Base-by-base conservation (phyloP, 1,284 basidiomycete genomes). In the Sporisorium exsertum region DNA sequence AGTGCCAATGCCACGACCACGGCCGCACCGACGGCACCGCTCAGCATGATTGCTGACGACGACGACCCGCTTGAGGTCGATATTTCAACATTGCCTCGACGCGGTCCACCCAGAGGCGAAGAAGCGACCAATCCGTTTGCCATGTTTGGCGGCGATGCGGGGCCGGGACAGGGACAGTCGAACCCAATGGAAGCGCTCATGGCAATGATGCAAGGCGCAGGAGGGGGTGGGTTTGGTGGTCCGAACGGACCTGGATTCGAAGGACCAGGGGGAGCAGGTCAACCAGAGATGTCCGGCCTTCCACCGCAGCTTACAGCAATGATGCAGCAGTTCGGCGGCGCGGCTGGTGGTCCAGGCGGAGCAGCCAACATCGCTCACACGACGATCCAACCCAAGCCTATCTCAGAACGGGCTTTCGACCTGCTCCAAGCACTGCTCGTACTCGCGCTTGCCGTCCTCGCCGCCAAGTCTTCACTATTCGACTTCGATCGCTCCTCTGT, bases 51-150 rank as follows among this genome's bases (percentile, higher is more conserved):
- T 15, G 69, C 64, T 0, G 60, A 76, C 9, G 73, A 79, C 24
- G 72, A 73, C n/a, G 80, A 82, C 45, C 80, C 80, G 24, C 49
- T 78, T 26, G 80, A 82, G 35, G 72, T 82, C 5, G 78, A 79
- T 55, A 50, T 79, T 29, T 72, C 75, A 1, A 51, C 71, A 0
- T 53, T 78, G 4, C 63, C 72, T 8, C 51, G 42, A 12, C 56
- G 20, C 1, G 54, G 58, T 5, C 53, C 55, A 26, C 62, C 62
- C 10, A 16, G 40, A 3, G 64, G 68, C 3, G 68, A 71, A 16
- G 68, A 64, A 16, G 56, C 62, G 5, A 55, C 55, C 5, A 72
- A 76, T 27, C 64, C 68, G 5, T 72, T 76, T 55, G 58, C 65
- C 15, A 72, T 64, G 73, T 70, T 70, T 32, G 64, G 67, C 10